Percentiles rank a stretch among this genome's conserved stretches.
phyloP scores from a whole-genome alignment of 148 eudicot genomes.

The Rhododendron mucronatum region DNA sequence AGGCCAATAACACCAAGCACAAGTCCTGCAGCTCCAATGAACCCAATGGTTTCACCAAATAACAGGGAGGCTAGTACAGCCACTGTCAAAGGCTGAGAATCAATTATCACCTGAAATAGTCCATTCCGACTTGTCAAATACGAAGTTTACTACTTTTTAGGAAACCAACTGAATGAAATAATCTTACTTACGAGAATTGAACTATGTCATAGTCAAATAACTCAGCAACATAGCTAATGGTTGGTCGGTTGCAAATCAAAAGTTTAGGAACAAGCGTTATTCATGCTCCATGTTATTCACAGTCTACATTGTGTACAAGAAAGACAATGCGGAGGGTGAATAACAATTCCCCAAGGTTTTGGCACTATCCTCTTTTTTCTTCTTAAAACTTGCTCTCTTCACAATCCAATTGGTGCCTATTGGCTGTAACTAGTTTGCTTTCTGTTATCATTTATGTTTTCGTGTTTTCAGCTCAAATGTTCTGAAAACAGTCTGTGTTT shows the following conservation, averaged over 20 bases:
- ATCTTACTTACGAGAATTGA: background rate
- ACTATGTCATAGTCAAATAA: background rate
- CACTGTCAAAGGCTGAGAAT: conserved; percentile 97
- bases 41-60: conserved; percentile 92
- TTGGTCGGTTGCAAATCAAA: background rate
- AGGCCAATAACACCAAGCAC: conserved; percentile 93
- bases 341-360: background rate
- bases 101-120: conserved; percentile 88
- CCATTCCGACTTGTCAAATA: conserved; percentile 13
- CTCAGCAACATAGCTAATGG: background rate
- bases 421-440: background rate
- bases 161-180: background rate
- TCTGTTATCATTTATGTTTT: background rate
- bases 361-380: background rate
- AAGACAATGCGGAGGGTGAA: background rate
- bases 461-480: background rate
- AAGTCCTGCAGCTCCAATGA: conserved; percentile 86
- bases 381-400: background rate
- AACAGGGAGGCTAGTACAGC: conserved; percentile 85
- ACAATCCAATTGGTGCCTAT: background rate
- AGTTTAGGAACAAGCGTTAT: background rate
- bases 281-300: background rate
- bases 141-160: conserved; percentile 1
- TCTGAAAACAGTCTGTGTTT: background rate
- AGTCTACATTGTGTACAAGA: background rate